Base-by-base conservation (phyloP, 345 rosid genomes). In the Citrus inodora region DNA sequence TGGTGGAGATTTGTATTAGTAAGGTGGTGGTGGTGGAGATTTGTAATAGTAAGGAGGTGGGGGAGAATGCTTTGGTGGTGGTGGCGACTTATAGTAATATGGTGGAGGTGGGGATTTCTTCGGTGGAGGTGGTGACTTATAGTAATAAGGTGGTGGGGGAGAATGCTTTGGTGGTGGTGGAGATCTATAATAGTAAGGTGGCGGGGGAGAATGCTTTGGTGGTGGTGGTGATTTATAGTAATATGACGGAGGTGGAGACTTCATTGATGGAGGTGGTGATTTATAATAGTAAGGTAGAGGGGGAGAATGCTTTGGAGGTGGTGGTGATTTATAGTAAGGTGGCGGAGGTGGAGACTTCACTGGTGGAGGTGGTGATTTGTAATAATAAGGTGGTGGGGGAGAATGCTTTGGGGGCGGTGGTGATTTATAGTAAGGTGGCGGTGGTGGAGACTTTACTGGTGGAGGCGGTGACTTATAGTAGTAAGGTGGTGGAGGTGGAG, bases 171-270 rank as follows among this genome's bases (percentile, higher is more conserved):
- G 56, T 33, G 55, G 65, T 22, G 48, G 9, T 37, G 40, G 40
- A 1, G 40, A 37, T 7, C 0, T 37, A 6, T 37, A 37, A 0
- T 37, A 37, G 2, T 37, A 37, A 7, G 40, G 4, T 11, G 51
- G 51, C 4, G 16, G 16, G 16, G 4, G 4, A 46, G 51, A 46
- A 7, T 37, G 2, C 0, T 17, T 17, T 0, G 78, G 74, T 0
- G 78, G 70, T 7, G 85, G 82, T 1, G 77, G 77, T 0, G 83
- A 80, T 0, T 46, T 33, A 2, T 84, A 81, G 38, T 59, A 16
- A 13, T 78, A 63, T 1, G 81, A 80, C 0, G 78, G 82, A 0
- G 75, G 82, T 0, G 76, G 70, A 6, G 67, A 73, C 1, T 51
- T 67, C 24, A n/a, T 24, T 0, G 86, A 82, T 0, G 83, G 70